Conservation (phyloP, 2,329 filamentous ascomycete species). For the Scedosporium aurantiacum region DNA sequence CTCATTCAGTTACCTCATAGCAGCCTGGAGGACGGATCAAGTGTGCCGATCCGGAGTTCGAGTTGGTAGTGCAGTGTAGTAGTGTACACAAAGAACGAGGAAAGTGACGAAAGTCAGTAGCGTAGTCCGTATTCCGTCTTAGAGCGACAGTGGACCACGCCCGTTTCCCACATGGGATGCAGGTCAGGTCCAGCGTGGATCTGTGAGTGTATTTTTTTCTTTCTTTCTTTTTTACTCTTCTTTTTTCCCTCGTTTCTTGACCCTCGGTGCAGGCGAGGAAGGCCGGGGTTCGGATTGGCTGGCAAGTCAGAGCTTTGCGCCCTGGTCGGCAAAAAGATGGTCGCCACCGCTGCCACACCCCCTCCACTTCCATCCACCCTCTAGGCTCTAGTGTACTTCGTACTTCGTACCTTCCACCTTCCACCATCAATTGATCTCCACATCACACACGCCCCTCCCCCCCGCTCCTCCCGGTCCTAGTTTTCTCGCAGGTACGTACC, state of each 20-base stretch:
- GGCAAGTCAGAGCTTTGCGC: not conserved
- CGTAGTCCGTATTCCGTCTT: not conserved
- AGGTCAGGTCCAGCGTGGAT: not conserved
- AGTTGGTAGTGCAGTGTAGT: not conserved
- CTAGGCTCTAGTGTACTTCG: no score
- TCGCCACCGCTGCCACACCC: not conserved
- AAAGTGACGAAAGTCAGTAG: not conserved
- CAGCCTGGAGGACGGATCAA: not conserved
- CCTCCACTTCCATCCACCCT: not conserved
- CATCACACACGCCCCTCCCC: constrained; percentile 6
- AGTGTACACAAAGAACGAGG: not conserved
- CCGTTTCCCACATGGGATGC: not conserved
- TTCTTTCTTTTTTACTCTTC: not conserved
- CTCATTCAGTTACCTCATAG: not conserved
- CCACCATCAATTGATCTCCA: not conserved
- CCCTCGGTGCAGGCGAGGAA: not conserved
- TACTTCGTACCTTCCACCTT: no score
- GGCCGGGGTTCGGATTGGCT: not conserved
- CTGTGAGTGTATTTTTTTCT: not conserved
- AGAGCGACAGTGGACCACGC: not conserved
- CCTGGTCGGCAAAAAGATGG: constrained; percentile 1
- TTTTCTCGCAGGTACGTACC: not conserved
- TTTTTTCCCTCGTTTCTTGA: not conserved
- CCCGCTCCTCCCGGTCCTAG: constrained; percentile 7
- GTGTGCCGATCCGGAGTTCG: not conserved